Conservation (phyloP, 140 eudicot species). For the Bidens hawaiensis region DNA sequence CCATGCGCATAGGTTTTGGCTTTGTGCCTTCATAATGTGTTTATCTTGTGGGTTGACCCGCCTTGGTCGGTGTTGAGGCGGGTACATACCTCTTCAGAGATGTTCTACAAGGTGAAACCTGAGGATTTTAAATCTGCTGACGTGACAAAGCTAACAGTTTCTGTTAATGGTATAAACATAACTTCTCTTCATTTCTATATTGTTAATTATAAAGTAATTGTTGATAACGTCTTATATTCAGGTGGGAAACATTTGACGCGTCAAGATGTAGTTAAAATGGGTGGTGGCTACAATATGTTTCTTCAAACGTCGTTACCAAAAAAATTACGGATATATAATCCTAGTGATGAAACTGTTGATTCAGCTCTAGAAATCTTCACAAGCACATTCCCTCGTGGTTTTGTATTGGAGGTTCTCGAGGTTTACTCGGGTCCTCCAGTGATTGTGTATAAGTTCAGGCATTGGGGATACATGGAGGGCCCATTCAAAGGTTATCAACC, state of each 20-base stretch:
- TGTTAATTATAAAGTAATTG: background rate
- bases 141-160: slow-evolving; percentile 34
- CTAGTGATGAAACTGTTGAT: slow-evolving; percentile 46
- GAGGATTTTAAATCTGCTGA: slow-evolving; percentile 54
- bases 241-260: slow-evolving; percentile 46
- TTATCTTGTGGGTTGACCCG: too few relatives aligned
- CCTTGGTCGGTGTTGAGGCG: too few relatives aligned
- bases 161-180: slow-evolving; percentile 46
- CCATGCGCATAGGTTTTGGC: too few relatives aligned
- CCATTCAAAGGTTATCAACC: slow-evolving; percentile 70
- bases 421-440: slow-evolving; percentile 85
- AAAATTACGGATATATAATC: slow-evolving; percentile 43
- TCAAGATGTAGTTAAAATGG: slow-evolving; percentile 34
- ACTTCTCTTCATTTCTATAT: background rate
- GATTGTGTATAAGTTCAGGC: slow-evolving; percentile 71
- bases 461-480: slow-evolving; percentile 89
- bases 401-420: slow-evolving; percentile 67
- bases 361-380: slow-evolving; percentile 47
- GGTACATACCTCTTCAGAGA: too few relatives aligned
- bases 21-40: too few relatives aligned
- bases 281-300: slow-evolving; percentile 85
- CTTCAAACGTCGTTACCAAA: slow-evolving; percentile 58
- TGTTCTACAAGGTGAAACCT: slow-evolving; percentile 57
- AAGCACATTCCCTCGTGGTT: slow-evolving; percentile 72
- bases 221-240: slow-evolving; percentile 2